A percentile compares a stretch with the other conserved stretches of the same genome.
phyloP scores from a whole-genome alignment of 768 basidiomycete species.

The Phanerodontia chrysosporium region DNA sequence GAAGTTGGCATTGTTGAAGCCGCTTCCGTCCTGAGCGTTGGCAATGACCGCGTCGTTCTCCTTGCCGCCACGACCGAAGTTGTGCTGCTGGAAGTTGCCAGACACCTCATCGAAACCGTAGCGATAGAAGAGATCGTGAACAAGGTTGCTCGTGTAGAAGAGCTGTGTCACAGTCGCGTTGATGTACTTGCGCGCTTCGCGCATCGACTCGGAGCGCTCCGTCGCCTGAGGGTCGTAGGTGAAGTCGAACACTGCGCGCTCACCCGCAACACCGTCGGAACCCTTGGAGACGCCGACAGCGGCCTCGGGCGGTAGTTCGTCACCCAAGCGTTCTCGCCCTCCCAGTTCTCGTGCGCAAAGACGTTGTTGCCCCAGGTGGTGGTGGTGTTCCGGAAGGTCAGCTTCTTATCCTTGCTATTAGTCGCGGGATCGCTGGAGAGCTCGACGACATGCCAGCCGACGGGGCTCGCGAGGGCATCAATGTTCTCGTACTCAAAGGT shows the following conservation, averaged over 20 bases:
- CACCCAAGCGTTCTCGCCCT: conserved; percentile 61
- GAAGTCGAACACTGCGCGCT: conserved; percentile 59
- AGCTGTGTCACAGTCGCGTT: conserved; percentile 84
- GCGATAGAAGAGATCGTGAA: conserved; percentile 81
- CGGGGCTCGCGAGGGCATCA: conserved; percentile 77
- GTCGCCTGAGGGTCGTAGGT: conserved; percentile 66
- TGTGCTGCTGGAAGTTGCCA: conserved; percentile 98
- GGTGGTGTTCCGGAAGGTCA: conserved; percentile 49
- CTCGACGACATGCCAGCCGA: conserved; percentile 90
- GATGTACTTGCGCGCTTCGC: conserved; percentile 77
- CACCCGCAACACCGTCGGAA: conserved; percentile 40
- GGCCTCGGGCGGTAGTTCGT: conserved; percentile 71
- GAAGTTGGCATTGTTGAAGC: conserved; percentile 91
- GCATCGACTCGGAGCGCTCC: conserved; percentile 51
- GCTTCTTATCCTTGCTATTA: conserved; percentile 14
- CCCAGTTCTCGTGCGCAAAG: conserved; percentile 94
- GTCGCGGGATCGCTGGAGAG: conserved; percentile 59
- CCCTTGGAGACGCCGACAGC: not conserved
- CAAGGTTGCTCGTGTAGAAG: conserved; percentile 82
- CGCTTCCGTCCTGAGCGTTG: conserved; percentile 93
- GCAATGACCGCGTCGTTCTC: conserved; percentile 90
- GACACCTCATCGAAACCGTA: conserved; percentile 84
- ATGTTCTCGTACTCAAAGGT: conserved; percentile 58
- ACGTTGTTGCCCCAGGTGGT: conserved; percentile 89
- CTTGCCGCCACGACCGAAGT: conserved; percentile 86